Evolutionary conservation across 805 yeast genomes (phyloP), one percentile per base, ranked within the genome.

Genomic region (Wickerhamiella parazyma): DNA sequence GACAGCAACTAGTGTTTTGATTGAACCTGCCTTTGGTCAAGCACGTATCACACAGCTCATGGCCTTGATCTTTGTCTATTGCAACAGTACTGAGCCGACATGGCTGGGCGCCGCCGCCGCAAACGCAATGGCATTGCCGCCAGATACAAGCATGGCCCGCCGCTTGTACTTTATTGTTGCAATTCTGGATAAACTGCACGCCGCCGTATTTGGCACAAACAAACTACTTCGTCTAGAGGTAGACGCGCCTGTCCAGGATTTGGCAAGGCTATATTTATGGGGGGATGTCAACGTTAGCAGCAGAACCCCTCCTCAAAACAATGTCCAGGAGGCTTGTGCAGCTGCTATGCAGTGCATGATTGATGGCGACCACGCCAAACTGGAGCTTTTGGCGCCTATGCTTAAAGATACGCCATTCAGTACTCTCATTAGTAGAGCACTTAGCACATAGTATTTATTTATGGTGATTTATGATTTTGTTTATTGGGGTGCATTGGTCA

Each of bases 71-170:
- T 50, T 64, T 29, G 54, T 59, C 51, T 64, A 53, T 42, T 55
- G 54, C 43, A 57, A 51, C 45, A 54, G 59, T 14, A 50, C 53
- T 10, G 63, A 55, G 28, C 50, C 51, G 14, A 46, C 52, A 25
- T 60, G 64, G 61, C 53, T 65, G 7, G 66, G 66, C 2, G 53
- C 65, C 6, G 63, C 65, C 5, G 54, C 62, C n/a, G 57, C 55
- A 14, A 48, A 45, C 21, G 53, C 49, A 28, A 38, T 49, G 10
- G 42, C 51, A n/a, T 38, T 53, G 6, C 21, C 35, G 8, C 36
- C 20, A n/a, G 46, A 44, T 17, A 44, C 35, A 11, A 16, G n/a
- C 17, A 17, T 37, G 3, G 38, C 38, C 10, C 38, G 36, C 6
- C 42, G 46, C 11, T 33, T 44, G n/a, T 35, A 33, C 22, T 29